Percentiles rank a stretch among this genome's conserved stretches.
These are phyloP conservation scores for Kodamaea arcana DNA, from an alignment of 1,139 yeast species.

Conservation along the genomic window DNA sequence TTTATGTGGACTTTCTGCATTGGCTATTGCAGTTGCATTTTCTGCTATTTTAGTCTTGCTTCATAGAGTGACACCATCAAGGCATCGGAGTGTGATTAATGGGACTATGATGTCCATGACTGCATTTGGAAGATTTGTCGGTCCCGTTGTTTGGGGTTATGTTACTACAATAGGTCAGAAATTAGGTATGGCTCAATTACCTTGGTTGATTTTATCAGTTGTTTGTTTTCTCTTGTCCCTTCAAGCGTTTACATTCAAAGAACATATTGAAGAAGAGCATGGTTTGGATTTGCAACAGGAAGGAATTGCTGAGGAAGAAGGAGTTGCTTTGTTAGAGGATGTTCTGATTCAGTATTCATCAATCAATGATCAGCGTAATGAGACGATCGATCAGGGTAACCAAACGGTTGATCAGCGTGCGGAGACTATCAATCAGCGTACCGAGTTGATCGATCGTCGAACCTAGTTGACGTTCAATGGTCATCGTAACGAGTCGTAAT, in stretches of 20 bases:
- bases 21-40: constrained; percentile 7
- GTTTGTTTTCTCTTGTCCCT: constrained; percentile 29
- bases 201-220: constrained; percentile 46
- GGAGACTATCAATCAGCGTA: too few relatives aligned
- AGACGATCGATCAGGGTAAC: too few relatives aligned
- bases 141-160: constrained; percentile 58
- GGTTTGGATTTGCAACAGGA: background rate
- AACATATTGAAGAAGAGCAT: background rate
- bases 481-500: too few relatives aligned
- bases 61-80: constrained; percentile 45
- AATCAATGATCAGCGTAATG: too few relatives aligned
- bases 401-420: too few relatives aligned
- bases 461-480: too few relatives aligned
- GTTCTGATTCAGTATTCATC: background rate
- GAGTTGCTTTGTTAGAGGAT: background rate
- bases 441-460: too few relatives aligned
- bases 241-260: constrained; percentile 22
- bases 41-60: constrained; percentile 29
- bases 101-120: constrained; percentile 47
- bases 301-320: background rate
- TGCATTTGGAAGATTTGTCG: constrained; percentile 54
- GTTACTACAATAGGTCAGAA: constrained; percentile 37
- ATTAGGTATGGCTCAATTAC: constrained; percentile 41
- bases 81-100: constrained; percentile 49
- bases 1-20: constrained; percentile 3